Base-by-base conservation (phyloP, 2,329 filamentous ascomycete genomes). In the Ophiostoma himal-ulmi region DNA sequence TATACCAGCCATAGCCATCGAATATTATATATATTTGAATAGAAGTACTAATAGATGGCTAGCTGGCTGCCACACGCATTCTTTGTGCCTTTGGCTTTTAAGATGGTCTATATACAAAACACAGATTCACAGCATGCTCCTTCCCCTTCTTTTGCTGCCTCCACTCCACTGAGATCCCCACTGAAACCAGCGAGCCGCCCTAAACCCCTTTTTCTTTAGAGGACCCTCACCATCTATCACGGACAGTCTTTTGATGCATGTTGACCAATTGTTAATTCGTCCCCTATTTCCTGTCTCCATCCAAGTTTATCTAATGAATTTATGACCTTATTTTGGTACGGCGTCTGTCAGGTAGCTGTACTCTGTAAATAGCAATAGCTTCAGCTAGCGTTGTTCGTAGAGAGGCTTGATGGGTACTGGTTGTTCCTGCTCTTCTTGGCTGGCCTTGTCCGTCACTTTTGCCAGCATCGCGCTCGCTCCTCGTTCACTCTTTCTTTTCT, bases 201-300 rank as follows among this genome's bases (percentile, higher is more conserved):
- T 68, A 68, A 60, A 57, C 70, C 67, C 67, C 57, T 71, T 68
- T 70, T 62, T 57, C 57, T 60, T 20, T 57, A 67, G 39, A 37
- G 37, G 54, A 44, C 52, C 67, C 41, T 65, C 69, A 44, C 44
- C 44, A 20, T 48, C 44, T 26, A 22, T 26, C 26, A 17, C 22
- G n/a, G n/a, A 20, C 44, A 48, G 44, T 48, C 44, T 48, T 57
- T 57, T 57, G 11, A 70, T 30, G 34, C 41, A 36, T 17, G 69
- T 60, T 17, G 57, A 14, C 70, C 67, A 67, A 66, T 69, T 66
- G 57, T 68, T 68, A 17, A 36, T 64, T 70, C 39, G 54, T 70
- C 69, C 69, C 66, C 69, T 71, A 60, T 66, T 64, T 68, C 57
- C 70, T n/a, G 36, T 48, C 41, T 57, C 67, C 60, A 64, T 68